These are phyloP conservation scores for Ormosia semicastrata DNA, from an alignment of 306 rosid species.

Conservation along the genomic window DNA sequence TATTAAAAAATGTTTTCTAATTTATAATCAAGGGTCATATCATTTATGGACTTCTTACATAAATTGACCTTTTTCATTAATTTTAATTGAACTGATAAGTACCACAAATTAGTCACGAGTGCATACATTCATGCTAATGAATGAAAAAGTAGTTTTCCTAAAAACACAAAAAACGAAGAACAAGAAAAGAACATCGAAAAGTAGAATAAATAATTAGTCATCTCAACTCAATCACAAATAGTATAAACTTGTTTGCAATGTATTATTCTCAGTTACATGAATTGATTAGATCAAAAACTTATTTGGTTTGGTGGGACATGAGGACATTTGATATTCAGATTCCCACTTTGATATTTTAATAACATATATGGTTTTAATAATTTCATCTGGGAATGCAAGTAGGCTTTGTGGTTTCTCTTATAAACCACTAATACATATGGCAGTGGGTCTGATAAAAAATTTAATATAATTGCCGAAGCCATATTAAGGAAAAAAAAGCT, in stretches of 20 bases:
- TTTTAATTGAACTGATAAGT: background rate
- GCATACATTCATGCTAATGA: background rate
- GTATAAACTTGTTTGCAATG: background rate
- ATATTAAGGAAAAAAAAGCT: background rate
- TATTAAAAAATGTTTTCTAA: too few relatives aligned
- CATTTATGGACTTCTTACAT: background rate
- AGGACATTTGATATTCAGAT: background rate
- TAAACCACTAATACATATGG: background rate
- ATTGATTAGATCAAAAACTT: background rate
- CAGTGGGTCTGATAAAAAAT: background rate
- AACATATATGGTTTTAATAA: background rate
- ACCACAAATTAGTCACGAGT: background rate
- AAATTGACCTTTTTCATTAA: background rate
- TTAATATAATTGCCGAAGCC: background rate
- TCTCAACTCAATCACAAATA: background rate
- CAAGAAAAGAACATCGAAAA: background rate
- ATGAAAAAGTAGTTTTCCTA: background rate
- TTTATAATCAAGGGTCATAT: background rate
- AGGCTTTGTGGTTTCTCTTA: conserved; percentile 1
- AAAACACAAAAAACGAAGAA: too few relatives aligned
- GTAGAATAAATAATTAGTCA: background rate
- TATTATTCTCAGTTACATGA: background rate
- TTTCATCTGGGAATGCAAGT: background rate
- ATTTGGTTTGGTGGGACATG: background rate
- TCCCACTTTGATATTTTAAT: background rate